Evolutionary conservation across 345 rosid species (phyloP).

Genomic region (Firmiana major): DNA sequence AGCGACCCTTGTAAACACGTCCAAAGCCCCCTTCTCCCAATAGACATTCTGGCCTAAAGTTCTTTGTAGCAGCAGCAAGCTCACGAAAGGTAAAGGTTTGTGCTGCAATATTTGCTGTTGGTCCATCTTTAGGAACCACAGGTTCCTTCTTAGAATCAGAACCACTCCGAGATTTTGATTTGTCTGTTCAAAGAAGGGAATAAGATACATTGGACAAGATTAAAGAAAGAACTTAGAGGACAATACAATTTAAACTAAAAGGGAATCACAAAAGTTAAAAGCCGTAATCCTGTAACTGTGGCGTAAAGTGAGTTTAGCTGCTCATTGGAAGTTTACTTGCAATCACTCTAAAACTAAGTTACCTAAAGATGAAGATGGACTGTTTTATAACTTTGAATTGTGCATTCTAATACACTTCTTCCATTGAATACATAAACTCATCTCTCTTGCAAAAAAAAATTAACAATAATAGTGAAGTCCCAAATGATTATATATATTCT

Average conservation of each 20-base stretch:
- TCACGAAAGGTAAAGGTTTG: constrained; percentile 91
- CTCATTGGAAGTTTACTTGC: background rate
- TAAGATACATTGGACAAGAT: background rate
- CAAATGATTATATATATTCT: background rate
- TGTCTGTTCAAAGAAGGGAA: constrained; percentile 40
- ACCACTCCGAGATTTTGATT: constrained; percentile 66
- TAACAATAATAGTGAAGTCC: background rate
- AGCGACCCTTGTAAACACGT: constrained; percentile 80
- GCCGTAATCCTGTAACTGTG: background rate
- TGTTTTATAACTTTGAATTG: background rate
- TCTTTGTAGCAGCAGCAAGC: constrained; percentile 85
- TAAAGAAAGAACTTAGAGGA: background rate
- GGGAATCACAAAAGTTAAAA: background rate
- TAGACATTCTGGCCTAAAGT: constrained; percentile 70
- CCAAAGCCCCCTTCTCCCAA: constrained; percentile 97
- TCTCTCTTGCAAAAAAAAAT: background rate
- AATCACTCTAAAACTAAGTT: background rate
- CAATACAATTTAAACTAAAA: background rate
- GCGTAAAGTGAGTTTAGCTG: background rate
- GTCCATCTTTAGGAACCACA: constrained; percentile 54
- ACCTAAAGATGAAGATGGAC: background rate
- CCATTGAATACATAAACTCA: background rate
- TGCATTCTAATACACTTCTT: background rate
- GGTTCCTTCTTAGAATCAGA: constrained; percentile 72
- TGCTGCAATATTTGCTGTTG: constrained; percentile 73